These are phyloP conservation scores for Wallacemonas sp. DNA, from an alignment of 208 protist species.

Conservation along the genomic window DNA sequence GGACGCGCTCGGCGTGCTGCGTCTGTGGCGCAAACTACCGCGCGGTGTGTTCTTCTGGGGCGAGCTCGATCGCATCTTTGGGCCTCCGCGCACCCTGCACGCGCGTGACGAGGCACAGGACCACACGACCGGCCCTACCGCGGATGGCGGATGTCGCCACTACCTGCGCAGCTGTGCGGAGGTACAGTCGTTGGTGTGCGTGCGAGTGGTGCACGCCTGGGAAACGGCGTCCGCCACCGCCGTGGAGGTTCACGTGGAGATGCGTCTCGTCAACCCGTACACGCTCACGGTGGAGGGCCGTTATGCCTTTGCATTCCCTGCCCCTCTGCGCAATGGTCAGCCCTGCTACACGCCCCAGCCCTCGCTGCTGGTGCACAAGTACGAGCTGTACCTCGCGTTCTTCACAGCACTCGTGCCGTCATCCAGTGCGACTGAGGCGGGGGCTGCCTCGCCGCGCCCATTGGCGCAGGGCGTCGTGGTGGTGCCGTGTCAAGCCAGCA, in stretches of 20 bases:
- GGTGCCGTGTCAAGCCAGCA: slow-evolving; percentile 22
- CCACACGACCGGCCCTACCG: slow-evolving; percentile 23
- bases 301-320: slow-evolving; percentile 39
- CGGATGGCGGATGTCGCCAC: neutral
- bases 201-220: slow-evolving; percentile 33
- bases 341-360: slow-evolving; percentile 50
- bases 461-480: slow-evolving; percentile 23
- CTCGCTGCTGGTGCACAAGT: slow-evolving; percentile 56
- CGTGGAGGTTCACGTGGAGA: slow-evolving; percentile 41
- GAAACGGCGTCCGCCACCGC: neutral
- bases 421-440: neutral
- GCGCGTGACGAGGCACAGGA: too few relatives aligned
- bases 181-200: slow-evolving; percentile 37
- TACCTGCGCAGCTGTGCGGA: slow-evolving; percentile 22
- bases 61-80: slow-evolving; percentile 51
- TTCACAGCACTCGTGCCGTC: slow-evolving; percentile 37
- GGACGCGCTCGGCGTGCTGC: slow-evolving; percentile 48
- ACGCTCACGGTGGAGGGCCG: slow-evolving; percentile 60
- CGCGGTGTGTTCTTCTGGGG: slow-evolving; percentile 67
- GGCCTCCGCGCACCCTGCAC: neutral
- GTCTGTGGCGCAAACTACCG: slow-evolving; percentile 75
- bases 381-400: slow-evolving; percentile 58
- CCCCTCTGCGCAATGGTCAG: slow-evolving; percentile 19
- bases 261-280: slow-evolving; percentile 46
- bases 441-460: neutral